phyloP scores from a whole-genome alignment of 352 stramenopile species.

The Globisporangium spinosum region DNA sequence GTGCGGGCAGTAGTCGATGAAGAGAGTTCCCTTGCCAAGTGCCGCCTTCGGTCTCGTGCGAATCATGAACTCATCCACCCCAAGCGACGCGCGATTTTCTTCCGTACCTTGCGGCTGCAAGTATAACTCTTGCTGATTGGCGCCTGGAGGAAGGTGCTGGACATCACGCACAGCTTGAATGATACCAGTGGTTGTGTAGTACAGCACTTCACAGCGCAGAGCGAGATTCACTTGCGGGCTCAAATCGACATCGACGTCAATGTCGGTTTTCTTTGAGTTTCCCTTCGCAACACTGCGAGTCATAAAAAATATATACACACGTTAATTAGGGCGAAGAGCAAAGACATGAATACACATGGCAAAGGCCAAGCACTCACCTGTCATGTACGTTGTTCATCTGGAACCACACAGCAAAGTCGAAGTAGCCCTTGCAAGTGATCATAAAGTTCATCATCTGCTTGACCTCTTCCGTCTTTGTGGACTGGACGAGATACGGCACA shows the following conservation, averaged over 20 bases:
- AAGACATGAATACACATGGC: neutral
- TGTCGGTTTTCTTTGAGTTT: slow-evolving; percentile 42
- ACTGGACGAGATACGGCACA: slow-evolving; percentile 79
- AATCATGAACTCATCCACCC: slow-evolving; percentile 85
- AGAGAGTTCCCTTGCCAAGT: slow-evolving; percentile 75
- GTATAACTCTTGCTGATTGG: slow-evolving; percentile 76
- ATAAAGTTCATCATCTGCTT: slow-evolving; percentile 87
- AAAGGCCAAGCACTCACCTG: slow-evolving; percentile 17
- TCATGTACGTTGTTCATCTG: slow-evolving; percentile 86
- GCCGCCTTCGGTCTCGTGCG: slow-evolving; percentile 68
- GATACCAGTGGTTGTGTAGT: slow-evolving; percentile 87
- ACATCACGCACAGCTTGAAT: slow-evolving; percentile 81
- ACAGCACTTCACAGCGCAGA: slow-evolving; percentile 80
- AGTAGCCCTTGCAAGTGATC: slow-evolving; percentile 89
- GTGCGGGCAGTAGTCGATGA: slow-evolving; percentile 85
- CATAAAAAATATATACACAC: neutral
- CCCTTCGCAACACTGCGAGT: slow-evolving; percentile 14
- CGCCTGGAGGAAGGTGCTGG: slow-evolving; percentile 59
- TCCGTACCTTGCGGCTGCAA: slow-evolving; percentile 74
- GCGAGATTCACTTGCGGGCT: slow-evolving; percentile 85
- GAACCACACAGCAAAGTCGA: slow-evolving; percentile 88
- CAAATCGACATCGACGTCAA: slow-evolving; percentile 83
- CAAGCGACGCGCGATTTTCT: slow-evolving; percentile 69
- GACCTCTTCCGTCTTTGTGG: slow-evolving; percentile 42
- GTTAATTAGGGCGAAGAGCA: neutral